These are phyloP conservation scores for Globisporangium takayamanum DNA, from an alignment of 352 stramenopile species.

Conservation along the genomic window DNA sequence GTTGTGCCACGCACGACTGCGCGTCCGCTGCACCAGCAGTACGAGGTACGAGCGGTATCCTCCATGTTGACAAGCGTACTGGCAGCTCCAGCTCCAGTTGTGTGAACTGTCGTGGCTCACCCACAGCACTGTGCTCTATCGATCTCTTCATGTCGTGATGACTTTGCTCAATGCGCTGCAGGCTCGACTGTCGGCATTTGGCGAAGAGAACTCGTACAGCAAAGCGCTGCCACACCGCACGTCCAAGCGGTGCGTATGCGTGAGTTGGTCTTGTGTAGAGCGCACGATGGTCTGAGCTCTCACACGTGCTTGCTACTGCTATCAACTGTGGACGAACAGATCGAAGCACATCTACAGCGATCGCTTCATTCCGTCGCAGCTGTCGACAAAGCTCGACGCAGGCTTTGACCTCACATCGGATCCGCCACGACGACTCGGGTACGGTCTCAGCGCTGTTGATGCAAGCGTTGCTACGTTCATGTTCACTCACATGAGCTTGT, in stretches of 20 bases:
- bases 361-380: slow-evolving; percentile 76
- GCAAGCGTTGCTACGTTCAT: too few relatives aligned
- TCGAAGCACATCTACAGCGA: slow-evolving; percentile 86
- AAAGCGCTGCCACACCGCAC: slow-evolving; percentile 38
- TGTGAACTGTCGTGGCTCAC: not conserved
- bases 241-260: slow-evolving; percentile 31
- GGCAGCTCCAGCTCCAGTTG: not conserved
- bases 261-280: not conserved
- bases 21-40: slow-evolving; percentile 40
- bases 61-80: slow-evolving; percentile 7
- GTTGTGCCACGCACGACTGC: slow-evolving; percentile 3
- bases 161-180: slow-evolving; percentile 2
- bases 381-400: slow-evolving; percentile 69
- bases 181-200: slow-evolving; percentile 22
- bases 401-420: slow-evolving; percentile 57
- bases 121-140: not conserved
- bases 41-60: slow-evolving; percentile 18
- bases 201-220: slow-evolving; percentile 28
- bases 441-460: not conserved
- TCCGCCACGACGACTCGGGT: slow-evolving; percentile 25
- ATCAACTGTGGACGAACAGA: slow-evolving; percentile 10
- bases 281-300: not conserved
- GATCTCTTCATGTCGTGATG: not conserved
- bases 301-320: not conserved
- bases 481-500: not conserved